Evolutionary conservation across 257 asterid species (phyloP).

Genomic region (Mentha longifolia): DNA sequence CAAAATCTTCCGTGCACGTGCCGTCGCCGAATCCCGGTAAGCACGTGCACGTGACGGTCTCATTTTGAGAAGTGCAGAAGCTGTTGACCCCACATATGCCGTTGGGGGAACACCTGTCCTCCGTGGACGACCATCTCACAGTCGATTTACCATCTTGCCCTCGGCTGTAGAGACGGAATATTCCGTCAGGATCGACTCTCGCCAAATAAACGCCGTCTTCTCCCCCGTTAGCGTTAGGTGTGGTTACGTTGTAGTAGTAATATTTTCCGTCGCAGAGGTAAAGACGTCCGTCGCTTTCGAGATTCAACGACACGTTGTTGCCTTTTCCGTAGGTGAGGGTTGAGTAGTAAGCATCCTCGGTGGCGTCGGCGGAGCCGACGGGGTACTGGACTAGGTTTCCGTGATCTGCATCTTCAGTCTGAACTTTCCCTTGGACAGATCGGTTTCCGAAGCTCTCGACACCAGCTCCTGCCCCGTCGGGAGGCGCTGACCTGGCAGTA

Average conservation of each 20-base stretch:
- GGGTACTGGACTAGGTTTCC: conserved; percentile 10
- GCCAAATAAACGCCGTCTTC: not conserved
- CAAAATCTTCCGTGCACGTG: not conserved
- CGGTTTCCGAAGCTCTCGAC: not conserved
- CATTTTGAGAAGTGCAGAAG: not conserved
- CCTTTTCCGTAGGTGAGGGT: not conserved
- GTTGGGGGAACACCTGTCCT: not conserved
- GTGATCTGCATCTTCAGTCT: not conserved
- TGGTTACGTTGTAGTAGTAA: not conserved
- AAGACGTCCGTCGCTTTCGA: not conserved
- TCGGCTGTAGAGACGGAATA: not conserved
- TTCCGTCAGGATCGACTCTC: not conserved
- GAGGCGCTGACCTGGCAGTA: conserved; percentile 4
- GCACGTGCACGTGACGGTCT: not conserved
- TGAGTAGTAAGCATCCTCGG: not conserved
- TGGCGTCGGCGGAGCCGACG: not conserved
- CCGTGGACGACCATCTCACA: not conserved
- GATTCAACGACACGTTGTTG: not conserved
- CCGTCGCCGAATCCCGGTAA: not conserved
- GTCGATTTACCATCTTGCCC: not conserved
- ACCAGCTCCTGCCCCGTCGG: not conserved
- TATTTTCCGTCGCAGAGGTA: not conserved
- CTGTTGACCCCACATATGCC: not conserved
- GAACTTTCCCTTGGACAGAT: not conserved
- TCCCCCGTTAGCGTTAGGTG: too few relatives aligned